Conservation (phyloP, 305 asterid species). For the Salvia sclarea region DNA sequence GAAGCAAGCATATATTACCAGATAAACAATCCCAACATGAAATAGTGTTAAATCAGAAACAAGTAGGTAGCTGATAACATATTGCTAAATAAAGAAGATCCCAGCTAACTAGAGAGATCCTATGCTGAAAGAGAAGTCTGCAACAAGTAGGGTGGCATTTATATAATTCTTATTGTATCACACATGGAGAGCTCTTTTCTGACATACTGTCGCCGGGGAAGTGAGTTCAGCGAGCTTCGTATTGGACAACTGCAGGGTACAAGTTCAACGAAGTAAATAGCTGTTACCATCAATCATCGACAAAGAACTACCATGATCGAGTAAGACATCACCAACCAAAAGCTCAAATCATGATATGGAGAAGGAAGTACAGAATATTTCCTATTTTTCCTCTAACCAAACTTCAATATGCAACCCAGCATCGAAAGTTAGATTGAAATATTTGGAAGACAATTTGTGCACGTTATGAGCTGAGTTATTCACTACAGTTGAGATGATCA, state of each 20-base stretch:
- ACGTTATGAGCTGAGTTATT: neutral
- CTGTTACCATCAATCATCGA: no score
- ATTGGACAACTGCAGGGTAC: constrained; percentile 52
- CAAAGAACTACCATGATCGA: no score
- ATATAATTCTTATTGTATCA: neutral
- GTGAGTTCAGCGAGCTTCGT: constrained; percentile 52
- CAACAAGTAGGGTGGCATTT: neutral
- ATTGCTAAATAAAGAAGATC: neutral
- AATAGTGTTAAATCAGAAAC: neutral
- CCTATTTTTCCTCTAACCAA: neutral
- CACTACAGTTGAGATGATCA: neutral
- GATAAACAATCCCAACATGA: neutral
- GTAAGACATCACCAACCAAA: no score
- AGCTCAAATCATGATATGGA: no score
- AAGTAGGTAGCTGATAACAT: neutral
- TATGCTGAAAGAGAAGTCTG: constrained; percentile 1
- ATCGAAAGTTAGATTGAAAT: neutral
- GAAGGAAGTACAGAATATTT: neutral
- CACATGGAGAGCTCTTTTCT: neutral
- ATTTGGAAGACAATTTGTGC: neutral
- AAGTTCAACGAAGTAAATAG: neutral
- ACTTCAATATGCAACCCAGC: neutral
- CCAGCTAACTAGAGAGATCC: neutral
- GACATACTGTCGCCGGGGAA: neutral
- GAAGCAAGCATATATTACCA: neutral